Evolutionary conservation across 2,329 filamentous ascomycete species (phyloP), one percentile per base, ranked within the genome.

Genomic region (Apiospora koreana): DNA sequence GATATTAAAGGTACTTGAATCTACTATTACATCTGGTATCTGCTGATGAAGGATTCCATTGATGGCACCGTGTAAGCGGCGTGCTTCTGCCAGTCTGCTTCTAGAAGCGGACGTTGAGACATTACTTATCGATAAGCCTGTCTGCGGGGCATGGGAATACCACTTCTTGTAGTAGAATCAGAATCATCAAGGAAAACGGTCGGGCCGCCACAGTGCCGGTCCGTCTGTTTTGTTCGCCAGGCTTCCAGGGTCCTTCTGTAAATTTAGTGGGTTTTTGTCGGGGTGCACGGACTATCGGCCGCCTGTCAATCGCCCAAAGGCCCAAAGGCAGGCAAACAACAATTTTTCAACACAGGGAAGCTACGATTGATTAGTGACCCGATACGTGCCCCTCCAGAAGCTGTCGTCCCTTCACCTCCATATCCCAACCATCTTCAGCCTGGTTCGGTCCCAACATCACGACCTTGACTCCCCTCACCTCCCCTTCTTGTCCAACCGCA

Each of bases 321-420:
- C 54, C 54, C 35, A 62, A 38, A 62, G 31, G 54, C 54, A 58
- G 54, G 18, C 54, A 62, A 62, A 62, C 54, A 38, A 62, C 54
- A 62, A 62, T 62, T 62, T 62, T 62, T 62, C 54, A 62, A 62
- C 31, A 12, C 8, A 62, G 54, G 54, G 54, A 54, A 62, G 54
- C 54, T 62, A 62, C 54, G 54, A 62, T 62, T 62, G 54, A 62
- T 62, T 62, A 62, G 54, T 38, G 54, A 62, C 54, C 54, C 54
- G 54, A 38, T 35, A 62, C 54, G 31, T 62, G 54, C 54, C 54
- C 54, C 54, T 62, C 54, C 54, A 62, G 54, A 35, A 38, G 54
- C 54, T 62, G 54, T 62, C 28, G n/a, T n/a, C n/a, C 43, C 43
- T 62, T 62, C 54, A 62, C 54, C 54, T 62, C 54, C 54, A 62